Conservation (phyloP, 2,329 filamentous ascomycete genomes). For the Fusarium sp. region DNA sequence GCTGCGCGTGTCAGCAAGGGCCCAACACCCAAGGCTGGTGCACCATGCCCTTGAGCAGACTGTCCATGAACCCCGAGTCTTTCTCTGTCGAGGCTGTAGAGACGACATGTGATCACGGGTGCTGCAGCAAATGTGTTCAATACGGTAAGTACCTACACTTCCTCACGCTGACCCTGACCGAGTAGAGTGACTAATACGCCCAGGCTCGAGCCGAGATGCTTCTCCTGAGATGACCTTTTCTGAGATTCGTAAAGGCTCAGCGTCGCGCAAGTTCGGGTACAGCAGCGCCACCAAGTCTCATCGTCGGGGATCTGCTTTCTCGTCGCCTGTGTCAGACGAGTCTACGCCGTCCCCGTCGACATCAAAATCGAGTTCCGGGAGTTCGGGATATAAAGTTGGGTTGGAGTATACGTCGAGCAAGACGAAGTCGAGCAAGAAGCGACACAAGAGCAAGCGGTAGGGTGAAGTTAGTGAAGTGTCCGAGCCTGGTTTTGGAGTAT, state of each 20-base stretch:
- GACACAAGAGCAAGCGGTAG: constrained; percentile 45
- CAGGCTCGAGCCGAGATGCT: constrained; percentile 52
- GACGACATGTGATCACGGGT: constrained; percentile 65
- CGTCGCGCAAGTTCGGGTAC: constrained; percentile 55
- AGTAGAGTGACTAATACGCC: not conserved
- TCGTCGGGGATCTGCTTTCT: constrained; percentile 50
- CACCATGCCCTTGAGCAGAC: constrained; percentile 53
- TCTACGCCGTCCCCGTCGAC: constrained; percentile 41
- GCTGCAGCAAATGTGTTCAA: constrained; percentile 63
- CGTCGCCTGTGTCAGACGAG: constrained; percentile 35
- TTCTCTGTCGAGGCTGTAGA: constrained; percentile 55
- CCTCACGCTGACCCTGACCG: not conserved
- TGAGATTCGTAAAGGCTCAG: constrained; percentile 56
- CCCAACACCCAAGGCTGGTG: constrained; percentile 69
- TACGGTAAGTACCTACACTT: constrained; percentile 51
- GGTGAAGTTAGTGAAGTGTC: not conserved
- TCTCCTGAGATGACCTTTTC: constrained; percentile 55
- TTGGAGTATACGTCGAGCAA: constrained; percentile 50
- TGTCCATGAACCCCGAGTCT: constrained; percentile 51
- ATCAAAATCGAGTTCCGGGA: constrained; percentile 40
- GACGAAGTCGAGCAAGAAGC: constrained; percentile 48
- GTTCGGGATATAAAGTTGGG: constrained; percentile 48
- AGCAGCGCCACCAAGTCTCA: constrained; percentile 49
- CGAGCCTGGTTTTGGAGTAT: not conserved
- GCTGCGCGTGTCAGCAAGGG: constrained; percentile 65